A percentile compares a stretch with the other conserved stretches of the same genome.
Conservation (phyloP, 768 basidiomycete genomes). For the Scleroderma citrinum region DNA sequence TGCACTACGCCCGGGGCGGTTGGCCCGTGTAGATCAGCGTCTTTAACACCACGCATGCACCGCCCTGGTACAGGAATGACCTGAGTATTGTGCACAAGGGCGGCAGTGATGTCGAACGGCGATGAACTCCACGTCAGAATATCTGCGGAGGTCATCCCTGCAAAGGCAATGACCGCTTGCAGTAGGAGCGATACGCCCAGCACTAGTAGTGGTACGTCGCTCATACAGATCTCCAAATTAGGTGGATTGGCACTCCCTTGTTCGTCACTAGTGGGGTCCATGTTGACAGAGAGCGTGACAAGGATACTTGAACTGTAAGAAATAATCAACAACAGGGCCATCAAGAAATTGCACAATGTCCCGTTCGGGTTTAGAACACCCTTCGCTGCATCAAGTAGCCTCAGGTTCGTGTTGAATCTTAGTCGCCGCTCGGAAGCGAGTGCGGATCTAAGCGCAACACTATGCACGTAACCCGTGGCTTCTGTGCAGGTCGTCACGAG, state of each 20-base stretch:
- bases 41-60: slow-evolving; percentile 23
- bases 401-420: slow-evolving; percentile 25
- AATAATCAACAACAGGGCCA: slow-evolving; percentile 24
- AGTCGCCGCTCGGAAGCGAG: slow-evolving; percentile 21
- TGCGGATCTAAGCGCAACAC: slow-evolving; percentile 22
- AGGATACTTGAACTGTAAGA: slow-evolving; percentile 26
- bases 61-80: slow-evolving; percentile 13
- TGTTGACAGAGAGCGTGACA: slow-evolving; percentile 13
- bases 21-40: slow-evolving; percentile 8
- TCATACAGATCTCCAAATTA: slow-evolving; percentile 15
- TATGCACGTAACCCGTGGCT: slow-evolving; percentile 24
- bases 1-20: slow-evolving; percentile 11
- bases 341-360: slow-evolving; percentile 13
- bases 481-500: slow-evolving; percentile 25
- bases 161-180: slow-evolving; percentile 21
- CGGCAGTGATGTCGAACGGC: slow-evolving; percentile 25
- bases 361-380: slow-evolving; percentile 20
- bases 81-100: slow-evolving; percentile 22
- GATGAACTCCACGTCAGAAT: slow-evolving; percentile 31
- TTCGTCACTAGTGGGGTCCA: too few relatives aligned
- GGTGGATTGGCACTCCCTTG: too few relatives aligned
- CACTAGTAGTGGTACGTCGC: slow-evolving; percentile 22
- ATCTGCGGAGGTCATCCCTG: slow-evolving; percentile 15
- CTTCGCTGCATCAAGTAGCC: slow-evolving; percentile 18
- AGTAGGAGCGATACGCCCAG: slow-evolving; percentile 19